Conservation (phyloP, 192 early-diverging fungal genomes). For the Gamsiella multidivaricata region DNA sequence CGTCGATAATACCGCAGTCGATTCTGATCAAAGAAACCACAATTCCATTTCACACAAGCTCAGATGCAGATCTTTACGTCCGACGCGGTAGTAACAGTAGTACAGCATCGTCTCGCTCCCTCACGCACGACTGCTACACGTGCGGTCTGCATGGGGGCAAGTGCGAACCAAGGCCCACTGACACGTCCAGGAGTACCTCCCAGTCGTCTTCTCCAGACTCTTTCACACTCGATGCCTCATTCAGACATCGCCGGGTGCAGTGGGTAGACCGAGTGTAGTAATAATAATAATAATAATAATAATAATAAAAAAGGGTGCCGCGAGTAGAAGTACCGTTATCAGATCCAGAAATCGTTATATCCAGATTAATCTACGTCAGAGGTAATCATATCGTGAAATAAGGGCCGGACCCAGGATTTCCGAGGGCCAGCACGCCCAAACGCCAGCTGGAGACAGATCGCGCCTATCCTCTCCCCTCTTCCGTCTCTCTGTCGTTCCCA, state of each 20-base stretch:
- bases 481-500: no score
- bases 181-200: conserved; percentile 1
- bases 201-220: conserved; percentile 2
- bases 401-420: no score
- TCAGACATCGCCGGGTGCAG: conserved; percentile 13
- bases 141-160: neutral
- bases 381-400: no score
- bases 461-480: neutral
- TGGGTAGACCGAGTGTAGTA: conserved; percentile 31
- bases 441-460: no score
- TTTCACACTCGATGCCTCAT: neutral
- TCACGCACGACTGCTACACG: conserved; percentile 19
- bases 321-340: no score
- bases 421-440: no score
- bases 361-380: no score
- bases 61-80: conserved; percentile 5
- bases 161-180: neutral
- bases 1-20: conserved; percentile 29
- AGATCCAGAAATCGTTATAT: no score
- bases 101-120: neutral
- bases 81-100: conserved; percentile 27
- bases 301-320: no score
- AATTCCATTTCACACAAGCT: neutral
- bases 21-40: conserved; percentile 34
- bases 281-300: neutral